phyloP scores from a whole-genome alignment of 805 yeast genomes.

The Candida michaelii region DNA sequence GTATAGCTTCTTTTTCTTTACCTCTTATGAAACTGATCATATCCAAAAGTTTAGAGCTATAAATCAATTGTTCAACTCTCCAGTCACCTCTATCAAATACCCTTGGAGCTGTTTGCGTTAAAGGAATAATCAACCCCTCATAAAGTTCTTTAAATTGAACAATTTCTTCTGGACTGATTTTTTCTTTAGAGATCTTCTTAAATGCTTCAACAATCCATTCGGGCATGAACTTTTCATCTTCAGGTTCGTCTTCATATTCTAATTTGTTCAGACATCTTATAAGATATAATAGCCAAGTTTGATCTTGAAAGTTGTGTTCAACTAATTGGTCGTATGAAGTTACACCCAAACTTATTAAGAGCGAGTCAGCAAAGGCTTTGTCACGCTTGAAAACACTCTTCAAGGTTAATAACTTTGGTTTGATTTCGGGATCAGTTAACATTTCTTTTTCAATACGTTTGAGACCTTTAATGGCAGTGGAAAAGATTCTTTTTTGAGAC shows the following conservation, averaged over 20 bases:
- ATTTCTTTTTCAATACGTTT: conserved; percentile 46
- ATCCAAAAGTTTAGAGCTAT: conserved; percentile 55
- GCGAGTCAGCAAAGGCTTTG: conserved; percentile 49
- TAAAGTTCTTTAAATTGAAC: conserved; percentile 54
- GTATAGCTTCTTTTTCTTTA: conserved; percentile 42
- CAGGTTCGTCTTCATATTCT: conserved; percentile 26
- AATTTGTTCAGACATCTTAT: conserved; percentile 54
- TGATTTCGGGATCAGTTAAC: conserved; percentile 38
- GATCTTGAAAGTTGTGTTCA: conserved; percentile 51
- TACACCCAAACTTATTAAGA: conserved; percentile 58
- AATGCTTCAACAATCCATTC: conserved; percentile 49
- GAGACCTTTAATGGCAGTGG: conserved; percentile 43
- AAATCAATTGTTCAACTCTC: conserved; percentile 48
- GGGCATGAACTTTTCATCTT: conserved; percentile 40
- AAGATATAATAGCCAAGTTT: conserved; percentile 61
- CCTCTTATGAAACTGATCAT: conserved; percentile 48
- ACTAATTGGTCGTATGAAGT: conserved; percentile 52
- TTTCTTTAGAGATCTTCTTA: conserved; percentile 32
- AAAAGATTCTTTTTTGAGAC: conserved; percentile 50
- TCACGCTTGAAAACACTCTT: conserved; percentile 60
- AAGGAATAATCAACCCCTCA: conserved; percentile 50
- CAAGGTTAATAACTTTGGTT: conserved; percentile 50
- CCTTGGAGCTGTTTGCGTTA: conserved; percentile 53
- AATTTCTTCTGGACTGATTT: conserved; percentile 52
- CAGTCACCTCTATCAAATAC: conserved; percentile 52